These are phyloP conservation scores for Nothopassalora personata DNA, from an alignment of 2,329 filamentous ascomycete species.

Conservation along the genomic window DNA sequence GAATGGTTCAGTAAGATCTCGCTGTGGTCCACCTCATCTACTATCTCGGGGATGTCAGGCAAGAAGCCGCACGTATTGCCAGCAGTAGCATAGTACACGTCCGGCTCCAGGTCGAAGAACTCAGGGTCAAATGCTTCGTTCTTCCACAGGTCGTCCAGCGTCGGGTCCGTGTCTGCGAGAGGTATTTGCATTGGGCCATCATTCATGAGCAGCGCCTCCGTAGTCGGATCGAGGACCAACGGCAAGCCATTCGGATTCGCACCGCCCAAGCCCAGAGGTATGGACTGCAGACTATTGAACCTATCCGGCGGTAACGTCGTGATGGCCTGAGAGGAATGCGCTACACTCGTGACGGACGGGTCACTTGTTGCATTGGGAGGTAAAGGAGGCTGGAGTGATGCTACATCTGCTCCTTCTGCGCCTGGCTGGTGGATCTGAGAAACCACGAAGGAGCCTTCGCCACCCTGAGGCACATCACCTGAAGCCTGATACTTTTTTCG, in stretches of 20 bases:
- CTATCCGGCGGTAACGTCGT: not conserved
- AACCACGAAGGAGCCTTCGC: conserved; percentile 5
- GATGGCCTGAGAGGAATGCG: not conserved
- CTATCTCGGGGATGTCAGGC: conserved; percentile 28
- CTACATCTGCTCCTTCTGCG: not conserved
- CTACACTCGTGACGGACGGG: not conserved
- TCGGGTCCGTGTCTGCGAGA: conserved; percentile 13
- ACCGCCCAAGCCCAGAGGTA: not conserved
- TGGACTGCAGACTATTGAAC: not conserved
- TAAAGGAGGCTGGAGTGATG: not conserved
- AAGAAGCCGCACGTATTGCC: conserved; percentile 32
- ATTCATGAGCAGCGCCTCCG: conserved; percentile 13
- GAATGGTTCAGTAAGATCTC: conserved; percentile 20
- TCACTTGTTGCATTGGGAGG: not conserved
- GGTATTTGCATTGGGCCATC: conserved; percentile 14
- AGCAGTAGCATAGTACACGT: conserved; percentile 25
- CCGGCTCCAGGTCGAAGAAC: conserved; percentile 30
- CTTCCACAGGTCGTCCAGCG: conserved; percentile 21
- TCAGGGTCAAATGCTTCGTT: conserved; percentile 27
- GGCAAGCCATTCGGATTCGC: conserved; percentile 2
- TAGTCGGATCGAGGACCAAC: conserved; percentile 7
- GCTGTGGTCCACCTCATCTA: conserved; percentile 30
- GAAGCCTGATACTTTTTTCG: conserved; percentile 29
- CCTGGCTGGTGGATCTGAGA: not conserved
- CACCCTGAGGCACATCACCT: conserved; percentile 8